Percentiles rank a stretch among this genome's conserved stretches.
These are phyloP conservation scores for Adansonia grandidieri DNA, from an alignment of 441 rosid species.

Conservation along the genomic window DNA sequence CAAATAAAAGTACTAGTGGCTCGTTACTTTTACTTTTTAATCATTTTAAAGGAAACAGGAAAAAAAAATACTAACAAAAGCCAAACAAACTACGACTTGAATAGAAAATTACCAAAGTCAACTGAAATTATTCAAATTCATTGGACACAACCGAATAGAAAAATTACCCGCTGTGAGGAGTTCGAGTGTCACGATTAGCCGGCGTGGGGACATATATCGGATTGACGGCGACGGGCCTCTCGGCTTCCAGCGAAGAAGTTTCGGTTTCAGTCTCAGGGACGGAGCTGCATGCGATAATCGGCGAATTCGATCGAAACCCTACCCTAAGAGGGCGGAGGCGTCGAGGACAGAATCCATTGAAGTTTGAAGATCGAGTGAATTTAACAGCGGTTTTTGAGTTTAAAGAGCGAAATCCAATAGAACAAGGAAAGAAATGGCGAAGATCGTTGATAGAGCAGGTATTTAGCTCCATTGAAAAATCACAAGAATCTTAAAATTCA, in stretches of 20 bases:
- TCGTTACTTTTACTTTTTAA: background rate
- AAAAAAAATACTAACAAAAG: background rate
- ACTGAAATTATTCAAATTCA: background rate
- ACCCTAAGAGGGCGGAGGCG: slow-evolving; percentile 30
- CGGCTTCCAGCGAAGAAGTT: slow-evolving; percentile 21
- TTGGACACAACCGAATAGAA: background rate
- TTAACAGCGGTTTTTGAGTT: slow-evolving; percentile 23
- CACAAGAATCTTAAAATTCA: background rate
- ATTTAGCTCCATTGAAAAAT: slow-evolving; percentile 5
- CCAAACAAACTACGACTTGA: background rate
- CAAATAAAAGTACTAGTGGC: background rate
- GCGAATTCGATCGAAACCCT: slow-evolving; percentile 28
- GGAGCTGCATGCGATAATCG: slow-evolving; percentile 41
- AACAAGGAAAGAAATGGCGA: background rate
- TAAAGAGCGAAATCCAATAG: background rate
- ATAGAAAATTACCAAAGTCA: background rate
- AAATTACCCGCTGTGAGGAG: slow-evolving; percentile 95
- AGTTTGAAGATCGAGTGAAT: slow-evolving; percentile 26
- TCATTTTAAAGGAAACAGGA: background rate
- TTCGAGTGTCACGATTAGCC: slow-evolving; percentile 68
- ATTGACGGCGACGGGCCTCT: slow-evolving; percentile 32
- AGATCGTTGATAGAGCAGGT: slow-evolving; percentile 6
- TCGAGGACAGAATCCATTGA: slow-evolving; percentile 25
- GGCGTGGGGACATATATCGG: slow-evolving; percentile 79
- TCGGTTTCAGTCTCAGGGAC: slow-evolving; percentile 22